Evolutionary conservation across 306 rosid genomes (phyloP).

Genomic region (Canavalia ensiformis): DNA sequence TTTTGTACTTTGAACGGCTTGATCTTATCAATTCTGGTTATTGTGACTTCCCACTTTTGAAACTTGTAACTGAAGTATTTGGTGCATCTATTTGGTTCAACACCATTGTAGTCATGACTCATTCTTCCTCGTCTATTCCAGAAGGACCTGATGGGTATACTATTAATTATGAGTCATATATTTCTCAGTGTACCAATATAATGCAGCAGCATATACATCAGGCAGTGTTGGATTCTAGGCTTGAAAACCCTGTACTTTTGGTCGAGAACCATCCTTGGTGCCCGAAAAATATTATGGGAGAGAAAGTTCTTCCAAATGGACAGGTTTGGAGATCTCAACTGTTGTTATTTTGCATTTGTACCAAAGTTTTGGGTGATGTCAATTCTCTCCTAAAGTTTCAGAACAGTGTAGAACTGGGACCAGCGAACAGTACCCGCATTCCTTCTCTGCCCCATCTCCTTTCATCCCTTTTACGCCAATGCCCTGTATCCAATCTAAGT

Average conservation of each 20-base stretch:
- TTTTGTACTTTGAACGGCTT: slow-evolving; percentile 90
- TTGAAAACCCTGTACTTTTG: slow-evolving; percentile 86
- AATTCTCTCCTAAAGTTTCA: slow-evolving; percentile 79
- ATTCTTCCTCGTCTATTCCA: slow-evolving; percentile 80
- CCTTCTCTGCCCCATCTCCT: slow-evolving; percentile 97
- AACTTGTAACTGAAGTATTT: slow-evolving; percentile 82
- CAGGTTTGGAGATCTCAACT: slow-evolving; percentile 93
- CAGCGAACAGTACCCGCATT: slow-evolving; percentile 57
- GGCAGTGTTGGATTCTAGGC: slow-evolving; percentile 82
- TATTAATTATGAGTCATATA: slow-evolving; percentile 73
- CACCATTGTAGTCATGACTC: slow-evolving; percentile 92
- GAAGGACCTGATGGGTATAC: slow-evolving; percentile 84
- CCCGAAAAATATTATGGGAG: slow-evolving; percentile 74
- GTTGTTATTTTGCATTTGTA: slow-evolving; percentile 80
- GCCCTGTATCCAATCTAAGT: slow-evolving; percentile 47
- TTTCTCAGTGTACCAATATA: slow-evolving; percentile 65
- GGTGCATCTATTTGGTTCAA: slow-evolving; percentile 94
- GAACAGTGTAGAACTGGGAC: slow-evolving; percentile 83
- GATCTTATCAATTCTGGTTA: slow-evolving; percentile 66
- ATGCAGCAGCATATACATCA: slow-evolving; percentile 84
- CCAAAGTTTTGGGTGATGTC: slow-evolving; percentile 86
- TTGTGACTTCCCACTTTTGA: slow-evolving; percentile 69
- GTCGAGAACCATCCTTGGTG: slow-evolving; percentile 96
- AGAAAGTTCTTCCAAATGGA: slow-evolving; percentile 95
- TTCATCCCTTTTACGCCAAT: slow-evolving; percentile 77